These are phyloP conservation scores for Backusella luteola DNA, from an alignment of 192 early-diverging fungal species.

Conservation along the genomic window DNA sequence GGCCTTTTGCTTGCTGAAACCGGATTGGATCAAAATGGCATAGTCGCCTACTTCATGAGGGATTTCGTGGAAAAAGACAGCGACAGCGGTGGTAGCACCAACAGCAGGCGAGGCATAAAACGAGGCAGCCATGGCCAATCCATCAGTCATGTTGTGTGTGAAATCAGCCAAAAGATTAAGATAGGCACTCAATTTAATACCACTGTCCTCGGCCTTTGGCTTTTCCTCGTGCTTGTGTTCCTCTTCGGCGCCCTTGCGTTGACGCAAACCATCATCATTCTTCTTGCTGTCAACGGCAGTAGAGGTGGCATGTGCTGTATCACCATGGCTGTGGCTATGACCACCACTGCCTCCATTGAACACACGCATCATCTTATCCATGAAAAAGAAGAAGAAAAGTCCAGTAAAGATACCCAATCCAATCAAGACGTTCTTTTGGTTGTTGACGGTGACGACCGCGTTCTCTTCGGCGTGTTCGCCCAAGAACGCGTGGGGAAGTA, in stretches of 20 bases:
- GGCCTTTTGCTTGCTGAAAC: constrained; percentile 71
- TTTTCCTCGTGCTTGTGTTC: constrained; percentile 3
- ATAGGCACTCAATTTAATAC: constrained; percentile 72
- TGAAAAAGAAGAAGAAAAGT: constrained; percentile 71
- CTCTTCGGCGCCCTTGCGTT: not conserved
- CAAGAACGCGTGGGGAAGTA: constrained; percentile 76
- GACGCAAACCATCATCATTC: constrained; percentile 5
- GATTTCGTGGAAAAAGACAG: constrained; percentile 88
- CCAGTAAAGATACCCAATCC: constrained; percentile 78
- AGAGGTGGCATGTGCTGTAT: constrained; percentile 30
- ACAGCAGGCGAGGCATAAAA: constrained; percentile 79
- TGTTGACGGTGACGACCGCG: constrained; percentile 37
- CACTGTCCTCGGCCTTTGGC: constrained; percentile 6
- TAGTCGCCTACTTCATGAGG: constrained; percentile 89
- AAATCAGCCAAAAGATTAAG: constrained; percentile 82
- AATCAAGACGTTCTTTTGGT: constrained; percentile 60
- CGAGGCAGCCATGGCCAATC: constrained; percentile 80
- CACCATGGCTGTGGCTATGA: constrained; percentile 55
- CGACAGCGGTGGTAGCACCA: constrained; percentile 82
- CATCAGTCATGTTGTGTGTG: constrained; percentile 86
- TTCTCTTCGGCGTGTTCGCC: constrained; percentile 49
- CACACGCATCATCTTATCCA: constrained; percentile 85
- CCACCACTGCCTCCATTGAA: constrained; percentile 57
- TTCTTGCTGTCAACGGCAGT: not conserved
- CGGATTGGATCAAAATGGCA: constrained; percentile 82